Conservation (phyloP, 331 rosid species). For the Pyrus hybrid region DNA sequence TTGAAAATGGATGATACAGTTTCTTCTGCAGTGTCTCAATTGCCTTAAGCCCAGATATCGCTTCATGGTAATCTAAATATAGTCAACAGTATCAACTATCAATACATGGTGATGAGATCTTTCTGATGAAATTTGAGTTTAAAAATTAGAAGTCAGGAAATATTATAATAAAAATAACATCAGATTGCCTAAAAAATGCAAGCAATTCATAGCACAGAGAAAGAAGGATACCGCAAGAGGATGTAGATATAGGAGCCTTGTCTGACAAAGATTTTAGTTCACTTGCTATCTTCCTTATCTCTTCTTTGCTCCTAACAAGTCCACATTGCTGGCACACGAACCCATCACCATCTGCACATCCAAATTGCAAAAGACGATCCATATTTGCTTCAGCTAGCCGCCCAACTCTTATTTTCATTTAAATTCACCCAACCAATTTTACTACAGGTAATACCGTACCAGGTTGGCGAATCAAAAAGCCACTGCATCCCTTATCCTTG, state of each 20-base stretch:
- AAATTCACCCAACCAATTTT: not conserved
- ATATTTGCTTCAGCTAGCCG: not conserved
- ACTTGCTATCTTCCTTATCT: constrained; percentile 43
- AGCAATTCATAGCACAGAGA: constrained; percentile 8
- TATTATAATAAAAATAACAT: not conserved
- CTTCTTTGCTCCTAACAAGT: constrained; percentile 59
- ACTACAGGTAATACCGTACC: constrained; percentile 39
- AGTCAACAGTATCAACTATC: constrained; percentile 33
- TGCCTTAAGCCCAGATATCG: constrained; percentile 34
- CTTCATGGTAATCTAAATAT: constrained; percentile 47
- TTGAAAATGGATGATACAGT: constrained; percentile 60
- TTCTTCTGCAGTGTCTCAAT: constrained; percentile 58
- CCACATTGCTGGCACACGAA: constrained; percentile 78
- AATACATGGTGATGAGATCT: not conserved
- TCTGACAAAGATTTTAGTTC: constrained; percentile 56
- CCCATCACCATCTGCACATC: constrained; percentile 52
- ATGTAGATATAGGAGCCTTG: constrained; percentile 27
- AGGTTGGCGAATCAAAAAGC: constrained; percentile 66
- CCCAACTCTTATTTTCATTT: not conserved
- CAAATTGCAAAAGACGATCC: constrained; percentile 1
- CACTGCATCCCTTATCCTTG: constrained; percentile 55
- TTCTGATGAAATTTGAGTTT: not conserved
- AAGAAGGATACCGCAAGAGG: constrained; percentile 60
- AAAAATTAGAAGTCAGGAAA: not conserved
- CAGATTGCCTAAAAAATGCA: not conserved